Evolutionary conservation across 2,329 filamentous ascomycete species (phyloP), one percentile per base, ranked within the genome.

Genomic region (Sporothrix sp.): DNA sequence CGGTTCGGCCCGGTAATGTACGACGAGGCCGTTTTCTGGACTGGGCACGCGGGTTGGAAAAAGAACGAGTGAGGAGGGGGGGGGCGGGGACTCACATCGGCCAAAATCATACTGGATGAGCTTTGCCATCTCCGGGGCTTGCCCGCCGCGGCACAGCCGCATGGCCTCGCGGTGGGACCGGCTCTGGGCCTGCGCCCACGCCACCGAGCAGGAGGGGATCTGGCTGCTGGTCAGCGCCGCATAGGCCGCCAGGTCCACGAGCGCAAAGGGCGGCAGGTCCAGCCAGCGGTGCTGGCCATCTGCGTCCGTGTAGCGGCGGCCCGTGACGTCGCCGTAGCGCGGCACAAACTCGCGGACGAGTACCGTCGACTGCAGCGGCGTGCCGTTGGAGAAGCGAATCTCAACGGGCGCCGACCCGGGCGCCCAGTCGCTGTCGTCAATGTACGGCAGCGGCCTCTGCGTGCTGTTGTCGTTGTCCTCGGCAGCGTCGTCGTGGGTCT

Each of bases 71-170:
- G 5, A 32, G 11, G 28, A 21, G 23, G 10, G 11, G n/a, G 35
- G n/a, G 7, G 30, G 25, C n/a, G n/a, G n/a, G n/a, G n/a, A n/a
- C n/a, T n/a, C 52, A 58, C 56, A 42, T 38, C 56, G 30, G 1
- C 38, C 53, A 50, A 56, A 56, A 23, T 58, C 56, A 27, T 58
- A 58, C 5, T 46, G 33, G 2, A 58, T 20, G 2, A 58, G 47
- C 8, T 37, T 36, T 11, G 53, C 33, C 0, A 58, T 28, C 14
- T 58, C 54, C 3, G 52, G 51, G 16, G 52, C 56, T 54, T 58
- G 36, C 4, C 50, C 52, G 0, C 38, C 6, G 20, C 47, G 7
- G 9, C 53, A 32, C 18, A 58, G 25, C 8, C 52, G 53, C 1
- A 58, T 35, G 18, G 56, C 56, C 16, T 58, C 56, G 1, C n/a